A percentile compares a stretch with the other conserved stretches of the same genome.
These are phyloP conservation scores for Acmispon strigosus DNA, from an alignment of 306 rosid genomes.

Conservation along the genomic window DNA sequence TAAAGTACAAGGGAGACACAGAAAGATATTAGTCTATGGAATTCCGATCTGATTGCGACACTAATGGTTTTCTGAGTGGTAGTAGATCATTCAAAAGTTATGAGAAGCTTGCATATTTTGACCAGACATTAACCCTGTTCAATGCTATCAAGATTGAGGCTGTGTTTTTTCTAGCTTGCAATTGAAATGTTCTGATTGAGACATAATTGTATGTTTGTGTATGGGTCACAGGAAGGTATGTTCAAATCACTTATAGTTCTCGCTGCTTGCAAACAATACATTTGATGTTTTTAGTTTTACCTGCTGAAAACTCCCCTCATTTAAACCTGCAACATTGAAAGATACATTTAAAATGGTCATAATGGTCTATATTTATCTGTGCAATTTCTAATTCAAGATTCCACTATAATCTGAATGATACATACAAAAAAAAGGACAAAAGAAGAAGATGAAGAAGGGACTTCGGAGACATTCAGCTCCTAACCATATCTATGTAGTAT, in stretches of 20 bases:
- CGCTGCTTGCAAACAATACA: slow-evolving; percentile 49
- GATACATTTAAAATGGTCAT: not conserved
- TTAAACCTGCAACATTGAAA: not conserved
- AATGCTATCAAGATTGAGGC: not conserved
- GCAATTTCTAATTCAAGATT: not conserved
- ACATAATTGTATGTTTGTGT: slow-evolving; percentile 28
- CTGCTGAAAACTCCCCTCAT: not conserved
- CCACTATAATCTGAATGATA: not conserved
- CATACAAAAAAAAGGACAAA: not conserved
- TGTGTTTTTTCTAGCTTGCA: not conserved
- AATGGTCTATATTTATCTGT: not conserved
- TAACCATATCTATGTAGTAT: not conserved
- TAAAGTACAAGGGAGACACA: not conserved
- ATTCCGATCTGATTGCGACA: not conserved
- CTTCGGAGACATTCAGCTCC: not conserved
- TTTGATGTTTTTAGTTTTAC: slow-evolving; percentile 28
- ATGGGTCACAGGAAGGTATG: slow-evolving; percentile 51
- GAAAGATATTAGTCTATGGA: not conserved
- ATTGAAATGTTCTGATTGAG: not conserved
- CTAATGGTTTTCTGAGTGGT: not conserved
- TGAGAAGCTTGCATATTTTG: not conserved
- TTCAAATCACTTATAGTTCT: slow-evolving; percentile 46
- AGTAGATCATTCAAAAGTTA: not conserved
- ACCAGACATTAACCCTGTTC: not conserved
- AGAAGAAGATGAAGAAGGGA: not conserved